These are phyloP conservation scores for Dimocarpus longan DNA, from an alignment of 345 rosid genomes.

Conservation along the genomic window DNA sequence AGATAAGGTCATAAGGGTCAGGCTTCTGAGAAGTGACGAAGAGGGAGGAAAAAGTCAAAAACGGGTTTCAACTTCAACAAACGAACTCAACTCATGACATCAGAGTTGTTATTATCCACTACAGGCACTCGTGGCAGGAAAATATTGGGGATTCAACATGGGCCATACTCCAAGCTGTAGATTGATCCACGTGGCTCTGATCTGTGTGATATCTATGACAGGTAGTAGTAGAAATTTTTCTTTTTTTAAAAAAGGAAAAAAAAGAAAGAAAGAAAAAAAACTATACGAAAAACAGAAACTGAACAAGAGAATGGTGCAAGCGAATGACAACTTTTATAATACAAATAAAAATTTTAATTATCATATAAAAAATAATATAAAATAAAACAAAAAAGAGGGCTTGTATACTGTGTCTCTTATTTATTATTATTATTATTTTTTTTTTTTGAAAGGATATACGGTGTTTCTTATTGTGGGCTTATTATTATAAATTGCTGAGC, in stretches of 20 bases:
- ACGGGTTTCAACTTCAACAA: slow-evolving; percentile 16
- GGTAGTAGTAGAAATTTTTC: neutral
- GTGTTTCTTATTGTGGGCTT: neutral
- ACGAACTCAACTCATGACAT: neutral
- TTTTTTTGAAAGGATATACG: too few species aligned
- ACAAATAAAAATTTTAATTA: too few species aligned
- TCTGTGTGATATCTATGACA: slow-evolving; percentile 14
- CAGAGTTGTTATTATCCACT: slow-evolving; percentile 35
- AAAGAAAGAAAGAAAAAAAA: too few species aligned
- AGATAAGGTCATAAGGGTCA: slow-evolving; percentile 35
- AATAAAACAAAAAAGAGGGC: neutral
- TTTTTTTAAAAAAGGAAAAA: too few species aligned
- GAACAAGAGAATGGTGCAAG: neutral
- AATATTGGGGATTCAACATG: slow-evolving; percentile 16
- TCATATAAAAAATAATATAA: neutral
- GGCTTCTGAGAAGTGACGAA: neutral
- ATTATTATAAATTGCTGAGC: slow-evolving; percentile 18
- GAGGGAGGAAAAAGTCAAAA: neutral
- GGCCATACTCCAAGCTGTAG: slow-evolving; percentile 16
- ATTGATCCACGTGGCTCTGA: slow-evolving; percentile 36
- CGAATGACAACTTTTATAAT: too few species aligned
- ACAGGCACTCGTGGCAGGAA: slow-evolving; percentile 39
- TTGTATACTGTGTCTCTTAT: too few species aligned
- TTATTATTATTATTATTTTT: too few species aligned
- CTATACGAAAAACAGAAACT: slow-evolving; percentile 2